Evolutionary conservation across 2,329 filamentous ascomycete species (phyloP).

Genomic region (Penicillium occitanis): DNA sequence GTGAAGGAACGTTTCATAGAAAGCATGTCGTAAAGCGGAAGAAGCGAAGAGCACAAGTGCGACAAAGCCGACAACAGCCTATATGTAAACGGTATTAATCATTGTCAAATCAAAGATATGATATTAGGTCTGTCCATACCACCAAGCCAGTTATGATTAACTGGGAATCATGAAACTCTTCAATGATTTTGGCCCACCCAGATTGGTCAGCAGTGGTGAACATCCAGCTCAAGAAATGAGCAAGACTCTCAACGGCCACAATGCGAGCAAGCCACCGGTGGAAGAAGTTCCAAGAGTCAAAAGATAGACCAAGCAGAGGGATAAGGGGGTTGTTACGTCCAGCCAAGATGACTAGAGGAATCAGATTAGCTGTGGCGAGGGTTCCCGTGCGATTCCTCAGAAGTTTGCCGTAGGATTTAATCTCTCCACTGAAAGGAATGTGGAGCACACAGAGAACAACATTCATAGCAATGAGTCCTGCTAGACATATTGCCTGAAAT

Average conservation of each 20-base stretch:
- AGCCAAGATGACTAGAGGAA: conserved; percentile 81
- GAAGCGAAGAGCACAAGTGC: conserved; percentile 68
- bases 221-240: conserved; percentile 69
- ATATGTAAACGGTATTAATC: background rate
- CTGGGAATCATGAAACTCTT: conserved; percentile 31
- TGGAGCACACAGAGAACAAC: conserved; percentile 53
- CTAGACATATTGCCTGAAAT: conserved; percentile 46
- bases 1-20: conserved; percentile 95
- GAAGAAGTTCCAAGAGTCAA: conserved; percentile 89
- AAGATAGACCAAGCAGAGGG: conserved; percentile 73
- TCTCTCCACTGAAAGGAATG: conserved; percentile 40
- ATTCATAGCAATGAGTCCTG: conserved; percentile 45
- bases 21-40: conserved; percentile 84
- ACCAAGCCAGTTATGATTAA: conserved; percentile 47
- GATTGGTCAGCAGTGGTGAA: conserved; percentile 60
- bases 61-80: conserved; percentile 57
- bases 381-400: conserved; percentile 64
- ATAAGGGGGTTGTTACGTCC: conserved; percentile 91
- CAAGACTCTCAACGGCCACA: conserved; percentile 63
- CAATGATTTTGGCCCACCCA: conserved; percentile 39
- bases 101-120: background rate
- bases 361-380: conserved; percentile 79
- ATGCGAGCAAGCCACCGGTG: conserved; percentile 79
- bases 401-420: conserved; percentile 36
- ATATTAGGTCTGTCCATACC: conserved; percentile 33